A percentile compares a stretch with the other conserved stretches of the same genome.
Evolutionary conservation across 768 basidiomycete genomes (phyloP).

Genomic region (Leucosporidium yakuticum): DNA sequence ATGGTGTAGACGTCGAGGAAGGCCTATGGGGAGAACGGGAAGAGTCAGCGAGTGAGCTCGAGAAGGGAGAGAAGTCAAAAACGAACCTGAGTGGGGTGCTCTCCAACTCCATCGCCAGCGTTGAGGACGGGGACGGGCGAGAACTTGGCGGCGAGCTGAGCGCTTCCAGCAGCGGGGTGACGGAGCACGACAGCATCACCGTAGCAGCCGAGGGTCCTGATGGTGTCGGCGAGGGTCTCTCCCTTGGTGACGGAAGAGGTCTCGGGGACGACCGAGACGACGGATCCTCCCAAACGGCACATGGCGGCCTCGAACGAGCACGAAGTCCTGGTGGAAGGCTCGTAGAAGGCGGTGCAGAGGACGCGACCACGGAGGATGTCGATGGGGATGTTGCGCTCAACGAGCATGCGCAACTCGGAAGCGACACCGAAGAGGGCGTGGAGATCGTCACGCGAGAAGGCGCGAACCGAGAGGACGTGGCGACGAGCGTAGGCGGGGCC

Average conservation of each 20-base stretch:
- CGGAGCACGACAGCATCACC: conserved; percentile 89
- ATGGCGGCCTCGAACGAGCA: conserved; percentile 96
- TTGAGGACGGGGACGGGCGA: conserved; percentile 94
- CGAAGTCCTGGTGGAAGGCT: conserved; percentile 92
- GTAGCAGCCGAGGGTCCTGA: conserved; percentile 90
- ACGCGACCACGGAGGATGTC: conserved; percentile 88
- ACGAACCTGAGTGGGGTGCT: conserved; percentile 87
- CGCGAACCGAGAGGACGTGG: conserved; percentile 89
- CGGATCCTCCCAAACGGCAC: conserved; percentile 95
- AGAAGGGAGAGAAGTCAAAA: neutral
- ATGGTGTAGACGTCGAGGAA: conserved; percentile 67
- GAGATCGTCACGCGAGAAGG: conserved; percentile 80
- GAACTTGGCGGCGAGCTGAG: conserved; percentile 92
- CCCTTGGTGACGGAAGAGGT: conserved; percentile 87
- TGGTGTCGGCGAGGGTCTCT: conserved; percentile 84
- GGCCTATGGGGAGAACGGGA: conserved; percentile 35
- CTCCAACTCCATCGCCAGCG: conserved; percentile 93
- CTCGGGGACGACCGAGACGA: conserved; percentile 74
- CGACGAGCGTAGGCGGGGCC: conserved; percentile 74
- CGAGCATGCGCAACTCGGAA: conserved; percentile 92
- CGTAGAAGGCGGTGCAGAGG: conserved; percentile 88
- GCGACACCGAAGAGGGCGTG: conserved; percentile 91
- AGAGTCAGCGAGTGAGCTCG: conserved; percentile 4
- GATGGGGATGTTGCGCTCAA: conserved; percentile 79
- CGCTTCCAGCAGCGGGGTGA: conserved; percentile 87